Conservation (phyloP, 2,329 filamentous ascomycete genomes). For the Diaporthe citriasiana region DNA sequence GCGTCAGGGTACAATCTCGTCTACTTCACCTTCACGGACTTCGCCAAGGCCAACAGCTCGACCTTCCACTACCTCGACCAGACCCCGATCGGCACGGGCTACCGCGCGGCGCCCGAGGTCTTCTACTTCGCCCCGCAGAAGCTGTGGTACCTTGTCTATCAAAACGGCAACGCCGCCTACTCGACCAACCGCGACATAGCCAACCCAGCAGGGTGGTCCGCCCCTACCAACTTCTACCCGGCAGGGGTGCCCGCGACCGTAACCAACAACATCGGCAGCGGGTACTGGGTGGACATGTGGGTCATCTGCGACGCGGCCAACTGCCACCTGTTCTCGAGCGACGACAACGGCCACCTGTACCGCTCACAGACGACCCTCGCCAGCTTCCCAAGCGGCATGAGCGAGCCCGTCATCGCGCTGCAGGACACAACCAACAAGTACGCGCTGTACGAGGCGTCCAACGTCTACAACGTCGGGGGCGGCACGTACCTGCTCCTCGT, state of each 20-base stretch:
- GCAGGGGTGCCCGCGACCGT: neutral
- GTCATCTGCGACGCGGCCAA: neutral
- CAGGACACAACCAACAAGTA: neutral
- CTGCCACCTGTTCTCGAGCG: constrained; percentile 8
- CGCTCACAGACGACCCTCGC: neutral
- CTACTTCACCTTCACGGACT: constrained; percentile 10
- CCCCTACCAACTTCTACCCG: neutral
- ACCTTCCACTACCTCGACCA: constrained; percentile 13
- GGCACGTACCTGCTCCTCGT: neutral
- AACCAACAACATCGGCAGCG: neutral
- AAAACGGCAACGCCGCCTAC: constrained; percentile 1
- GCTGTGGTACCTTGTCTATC: neutral
- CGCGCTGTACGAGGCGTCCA: neutral
- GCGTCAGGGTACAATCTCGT: neutral
- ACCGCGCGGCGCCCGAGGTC: constrained; percentile 5
- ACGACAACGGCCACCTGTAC: neutral
- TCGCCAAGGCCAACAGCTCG: neutral
- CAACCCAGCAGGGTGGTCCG: neutral
- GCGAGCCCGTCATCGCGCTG: constrained; percentile 1
- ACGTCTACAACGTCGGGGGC: neutral
- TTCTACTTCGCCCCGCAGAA: constrained; percentile 3
- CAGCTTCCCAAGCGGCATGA: neutral
- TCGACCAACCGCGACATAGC: neutral
- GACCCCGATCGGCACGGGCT: neutral
- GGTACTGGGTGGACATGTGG: constrained; percentile 7